phyloP scores from a whole-genome alignment of 345 rosid species.

The Citrus australasica region DNA sequence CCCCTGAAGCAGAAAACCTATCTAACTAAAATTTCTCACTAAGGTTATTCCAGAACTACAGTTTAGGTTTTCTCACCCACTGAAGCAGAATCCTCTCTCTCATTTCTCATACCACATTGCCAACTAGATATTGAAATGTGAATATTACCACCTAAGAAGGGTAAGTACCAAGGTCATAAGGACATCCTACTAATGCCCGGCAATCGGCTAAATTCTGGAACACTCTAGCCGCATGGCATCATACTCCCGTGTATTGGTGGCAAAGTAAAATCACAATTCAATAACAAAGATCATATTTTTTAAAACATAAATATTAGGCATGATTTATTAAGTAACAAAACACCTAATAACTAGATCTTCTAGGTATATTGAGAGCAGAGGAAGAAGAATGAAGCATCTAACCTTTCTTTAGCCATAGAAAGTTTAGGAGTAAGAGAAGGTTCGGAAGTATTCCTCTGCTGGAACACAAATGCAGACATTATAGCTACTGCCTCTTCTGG shows the following conservation, averaged over 20 bases:
- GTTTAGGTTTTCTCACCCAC: background rate
- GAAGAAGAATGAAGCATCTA: background rate
- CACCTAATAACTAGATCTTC: background rate
- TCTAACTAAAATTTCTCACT: background rate
- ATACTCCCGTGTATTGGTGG: background rate
- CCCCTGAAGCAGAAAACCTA: background rate
- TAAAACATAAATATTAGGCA: background rate
- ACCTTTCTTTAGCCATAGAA: constrained; percentile 74
- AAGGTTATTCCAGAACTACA: background rate
- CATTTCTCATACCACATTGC: background rate
- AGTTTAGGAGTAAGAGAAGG: constrained; percentile 83
- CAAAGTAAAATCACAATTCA: background rate
- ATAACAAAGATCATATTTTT: background rate
- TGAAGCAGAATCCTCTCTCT: background rate
- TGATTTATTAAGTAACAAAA: background rate
- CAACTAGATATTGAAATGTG: background rate
- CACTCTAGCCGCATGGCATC: background rate
- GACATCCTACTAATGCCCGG: background rate
- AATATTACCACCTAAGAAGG: background rate
- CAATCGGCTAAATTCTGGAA: background rate
- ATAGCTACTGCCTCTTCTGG: constrained; percentile 99
- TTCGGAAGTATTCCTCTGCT: constrained; percentile 84
- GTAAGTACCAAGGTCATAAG: background rate
- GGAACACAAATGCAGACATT: constrained; percentile 98
- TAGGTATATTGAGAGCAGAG: background rate